These are phyloP conservation scores for Epichloe elymi DNA, from an alignment of 2,329 filamentous ascomycete genomes.

Conservation along the genomic window DNA sequence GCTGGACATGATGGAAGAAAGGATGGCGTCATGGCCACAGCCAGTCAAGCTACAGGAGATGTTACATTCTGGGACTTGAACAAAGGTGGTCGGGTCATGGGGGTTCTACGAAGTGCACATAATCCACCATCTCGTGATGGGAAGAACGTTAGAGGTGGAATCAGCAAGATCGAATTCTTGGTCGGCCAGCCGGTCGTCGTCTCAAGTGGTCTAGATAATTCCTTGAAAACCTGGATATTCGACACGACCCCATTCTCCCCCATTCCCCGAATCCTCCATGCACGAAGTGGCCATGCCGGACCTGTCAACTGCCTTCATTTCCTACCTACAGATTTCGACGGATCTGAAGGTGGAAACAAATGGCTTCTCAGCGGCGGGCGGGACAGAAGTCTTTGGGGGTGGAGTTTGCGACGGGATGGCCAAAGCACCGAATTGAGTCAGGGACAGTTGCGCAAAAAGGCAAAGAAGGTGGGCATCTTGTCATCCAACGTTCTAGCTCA, in stretches of 20 bases:
- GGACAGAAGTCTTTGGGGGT: conserved; percentile 89
- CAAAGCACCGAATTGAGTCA: conserved; percentile 92
- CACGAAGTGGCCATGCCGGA: conserved; percentile 76
- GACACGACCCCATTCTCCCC: conserved; percentile 81
- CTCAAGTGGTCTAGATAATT: conserved; percentile 86
- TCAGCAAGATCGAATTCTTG: conserved; percentile 82
- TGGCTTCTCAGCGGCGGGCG: conserved; percentile 85
- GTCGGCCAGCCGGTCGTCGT: conserved; percentile 79
- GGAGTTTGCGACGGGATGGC: conserved; percentile 86
- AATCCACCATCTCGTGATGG: conserved; percentile 52
- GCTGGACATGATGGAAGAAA: conserved; percentile 77
- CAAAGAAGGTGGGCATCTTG: conserved; percentile 72
- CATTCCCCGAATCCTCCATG: conserved; percentile 72
- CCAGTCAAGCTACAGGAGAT: conserved; percentile 66
- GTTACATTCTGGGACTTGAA: conserved; percentile 96
- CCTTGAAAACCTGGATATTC: conserved; percentile 92
- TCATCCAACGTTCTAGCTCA: conserved; percentile 41
- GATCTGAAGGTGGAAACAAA: conserved; percentile 76
- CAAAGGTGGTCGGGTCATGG: conserved; percentile 71
- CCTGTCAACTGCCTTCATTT: conserved; percentile 75
- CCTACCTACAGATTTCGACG: conserved; percentile 77
- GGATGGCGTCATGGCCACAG: conserved; percentile 88
- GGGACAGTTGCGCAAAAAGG: conserved; percentile 78
- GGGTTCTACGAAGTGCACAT: conserved; percentile 77
- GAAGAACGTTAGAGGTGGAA: conserved; percentile 53